Percentiles rank a stretch among this genome's conserved stretches.
These are phyloP conservation scores for Sporothrix luriei DNA, from an alignment of 2,329 filamentous ascomycete genomes.

Conservation along the genomic window DNA sequence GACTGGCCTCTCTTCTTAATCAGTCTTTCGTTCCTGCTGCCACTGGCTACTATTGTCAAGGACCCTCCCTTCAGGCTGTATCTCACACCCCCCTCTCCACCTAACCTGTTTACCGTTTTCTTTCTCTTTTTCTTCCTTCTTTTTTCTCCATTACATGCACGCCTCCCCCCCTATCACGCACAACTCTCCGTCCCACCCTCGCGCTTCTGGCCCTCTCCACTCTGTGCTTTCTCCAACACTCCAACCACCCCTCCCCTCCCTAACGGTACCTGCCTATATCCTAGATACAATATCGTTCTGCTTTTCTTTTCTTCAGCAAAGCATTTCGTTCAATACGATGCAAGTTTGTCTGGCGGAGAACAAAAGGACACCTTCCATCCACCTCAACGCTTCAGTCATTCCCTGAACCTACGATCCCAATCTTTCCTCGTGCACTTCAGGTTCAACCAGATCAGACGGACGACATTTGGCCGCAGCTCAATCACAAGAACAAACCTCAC, in stretches of 20 bases:
- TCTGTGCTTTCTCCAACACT: not conserved
- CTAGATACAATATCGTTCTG: conserved; percentile 27
- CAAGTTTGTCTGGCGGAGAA: conserved; percentile 1
- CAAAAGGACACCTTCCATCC: conserved; percentile 21
- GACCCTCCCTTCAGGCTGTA: conserved; percentile 17
- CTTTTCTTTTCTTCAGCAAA: conserved; percentile 1
- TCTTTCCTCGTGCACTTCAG: conserved; percentile 5
- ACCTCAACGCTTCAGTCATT: not conserved
- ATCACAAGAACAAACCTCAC: not conserved
- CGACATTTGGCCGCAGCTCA: not conserved
- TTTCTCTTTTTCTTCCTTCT: not conserved
- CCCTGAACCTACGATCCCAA: conserved; percentile 12
- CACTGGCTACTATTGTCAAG: conserved; percentile 18
- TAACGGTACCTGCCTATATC: conserved; percentile 29
- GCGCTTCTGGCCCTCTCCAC: conserved; percentile 14
- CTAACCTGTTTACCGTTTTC: conserved; percentile 13
- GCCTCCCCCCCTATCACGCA: conserved; percentile 4
- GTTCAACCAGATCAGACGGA: conserved; percentile 11
- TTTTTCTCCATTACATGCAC: not conserved
- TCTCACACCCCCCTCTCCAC: conserved; percentile 20
- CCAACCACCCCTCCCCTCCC: not conserved
- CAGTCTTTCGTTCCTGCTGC: conserved; percentile 9
- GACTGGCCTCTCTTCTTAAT: not conserved
- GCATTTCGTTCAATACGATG: not conserved
- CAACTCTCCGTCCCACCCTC: conserved; percentile 14